Conservation (phyloP, 306 rosid species). For the Morella rubra region DNA sequence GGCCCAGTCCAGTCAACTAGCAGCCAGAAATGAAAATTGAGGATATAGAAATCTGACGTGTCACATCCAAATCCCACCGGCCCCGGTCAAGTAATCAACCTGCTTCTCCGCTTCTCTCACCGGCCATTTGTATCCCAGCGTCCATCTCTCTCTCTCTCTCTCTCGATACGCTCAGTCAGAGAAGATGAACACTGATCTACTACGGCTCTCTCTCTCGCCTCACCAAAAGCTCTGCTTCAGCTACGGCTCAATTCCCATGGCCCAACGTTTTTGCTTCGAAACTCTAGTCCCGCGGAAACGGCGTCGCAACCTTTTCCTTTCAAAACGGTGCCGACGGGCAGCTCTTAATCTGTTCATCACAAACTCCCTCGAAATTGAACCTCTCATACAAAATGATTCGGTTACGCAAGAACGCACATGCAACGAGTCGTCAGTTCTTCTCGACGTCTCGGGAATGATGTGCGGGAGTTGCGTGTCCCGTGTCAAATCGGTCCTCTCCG, state of each 20-base stretch:
- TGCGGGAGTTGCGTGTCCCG: slow-evolving; percentile 93
- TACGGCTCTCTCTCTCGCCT: slow-evolving; percentile 38
- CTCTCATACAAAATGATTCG: slow-evolving; percentile 14
- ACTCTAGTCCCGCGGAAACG: slow-evolving; percentile 28
- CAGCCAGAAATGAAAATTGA: not conserved
- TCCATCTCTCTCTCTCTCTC: slow-evolving; percentile 9
- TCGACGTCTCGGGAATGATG: slow-evolving; percentile 95
- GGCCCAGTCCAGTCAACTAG: not conserved
- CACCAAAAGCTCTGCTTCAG: slow-evolving; percentile 40
- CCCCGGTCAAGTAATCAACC: not conserved
- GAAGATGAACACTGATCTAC: slow-evolving; percentile 46
- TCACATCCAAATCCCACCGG: slow-evolving; percentile 3
- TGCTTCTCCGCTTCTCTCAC: slow-evolving; percentile 14
- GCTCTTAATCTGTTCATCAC: slow-evolving; percentile 38
- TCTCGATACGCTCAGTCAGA: not conserved
- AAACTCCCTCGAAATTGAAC: slow-evolving; percentile 41
- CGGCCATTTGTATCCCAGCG: slow-evolving; percentile 20
- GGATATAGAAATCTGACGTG: slow-evolving; percentile 15
- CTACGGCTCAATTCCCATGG: slow-evolving; percentile 24
- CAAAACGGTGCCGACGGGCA: slow-evolving; percentile 8
- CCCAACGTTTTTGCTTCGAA: slow-evolving; percentile 37
- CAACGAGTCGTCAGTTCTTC: slow-evolving; percentile 57
- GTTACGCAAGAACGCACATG: slow-evolving; percentile 15
- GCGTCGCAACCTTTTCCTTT: slow-evolving; percentile 26
- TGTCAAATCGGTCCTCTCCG: slow-evolving; percentile 69